These are phyloP conservation scores for Dovyalis caffra DNA, from an alignment of 345 rosid genomes.

Conservation along the genomic window DNA sequence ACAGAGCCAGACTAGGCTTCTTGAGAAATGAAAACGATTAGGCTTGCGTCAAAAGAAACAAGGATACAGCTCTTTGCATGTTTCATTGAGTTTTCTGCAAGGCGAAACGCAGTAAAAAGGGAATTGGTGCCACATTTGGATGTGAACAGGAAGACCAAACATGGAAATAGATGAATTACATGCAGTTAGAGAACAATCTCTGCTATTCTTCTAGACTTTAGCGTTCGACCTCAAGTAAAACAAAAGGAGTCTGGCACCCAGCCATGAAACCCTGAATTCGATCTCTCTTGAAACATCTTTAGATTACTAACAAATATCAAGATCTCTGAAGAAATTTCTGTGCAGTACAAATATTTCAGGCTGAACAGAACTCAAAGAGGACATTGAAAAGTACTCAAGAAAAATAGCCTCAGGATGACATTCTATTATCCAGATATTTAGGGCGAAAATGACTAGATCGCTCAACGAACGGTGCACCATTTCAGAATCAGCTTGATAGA, in stretches of 20 bases:
- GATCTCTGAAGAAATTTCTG: not conserved
- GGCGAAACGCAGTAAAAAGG: slow-evolving; percentile 6
- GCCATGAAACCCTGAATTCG: slow-evolving; percentile 49
- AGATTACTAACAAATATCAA: not conserved
- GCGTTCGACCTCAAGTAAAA: slow-evolving; percentile 55
- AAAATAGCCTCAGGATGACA: slow-evolving; percentile 89
- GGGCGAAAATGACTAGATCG: too few species aligned
- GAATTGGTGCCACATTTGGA: not conserved
- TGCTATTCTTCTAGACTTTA: slow-evolving; percentile 41
- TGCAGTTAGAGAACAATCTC: slow-evolving; percentile 76
- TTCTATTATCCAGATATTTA: too few species aligned
- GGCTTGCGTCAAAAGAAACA: not conserved
- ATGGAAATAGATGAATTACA: slow-evolving; percentile 19
- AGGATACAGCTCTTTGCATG: slow-evolving; percentile 95
- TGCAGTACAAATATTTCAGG: not conserved
- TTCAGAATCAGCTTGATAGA: too few species aligned
- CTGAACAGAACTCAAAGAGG: not conserved
- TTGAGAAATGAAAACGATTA: not conserved
- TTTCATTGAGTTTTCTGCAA: slow-evolving; percentile 66
- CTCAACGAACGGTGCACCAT: too few species aligned
- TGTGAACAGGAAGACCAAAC: not conserved
- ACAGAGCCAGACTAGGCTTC: not conserved
- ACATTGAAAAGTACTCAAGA: not conserved
- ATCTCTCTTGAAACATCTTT: slow-evolving; percentile 53
- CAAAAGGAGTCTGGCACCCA: slow-evolving; percentile 67